Evolutionary conservation across 495 filamentous ascomycete species (phyloP).

Genomic region (Penicillium cataractarum): DNA sequence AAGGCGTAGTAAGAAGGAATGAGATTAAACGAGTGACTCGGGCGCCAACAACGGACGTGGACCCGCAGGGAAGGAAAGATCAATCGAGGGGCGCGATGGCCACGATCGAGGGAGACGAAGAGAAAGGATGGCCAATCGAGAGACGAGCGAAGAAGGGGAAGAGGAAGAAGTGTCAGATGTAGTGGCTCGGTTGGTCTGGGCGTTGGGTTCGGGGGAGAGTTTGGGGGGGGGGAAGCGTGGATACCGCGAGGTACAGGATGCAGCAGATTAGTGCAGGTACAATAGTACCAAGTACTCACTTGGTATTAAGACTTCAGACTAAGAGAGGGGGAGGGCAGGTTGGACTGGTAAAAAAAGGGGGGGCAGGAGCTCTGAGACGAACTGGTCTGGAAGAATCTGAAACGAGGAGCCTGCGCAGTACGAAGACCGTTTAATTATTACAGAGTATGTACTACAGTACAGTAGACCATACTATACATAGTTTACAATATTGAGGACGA

Average conservation of each 20-base stretch:
- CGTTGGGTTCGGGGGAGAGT: slow-evolving; percentile 11
- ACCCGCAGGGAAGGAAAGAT: slow-evolving; percentile 29
- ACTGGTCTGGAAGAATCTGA: slow-evolving; percentile 9
- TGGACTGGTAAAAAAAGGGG: slow-evolving; percentile 7
- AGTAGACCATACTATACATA: background rate
- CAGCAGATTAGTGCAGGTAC: no score
- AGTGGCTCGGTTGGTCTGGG: slow-evolving; percentile 26
- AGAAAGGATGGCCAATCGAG: slow-evolving; percentile 24
- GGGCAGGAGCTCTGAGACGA: background rate
- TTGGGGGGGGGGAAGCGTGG: slow-evolving; percentile 5
- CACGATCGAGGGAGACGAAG: slow-evolving; percentile 16
- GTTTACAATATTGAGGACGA: background rate
- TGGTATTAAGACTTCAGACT: no score
- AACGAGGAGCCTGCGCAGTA: slow-evolving; percentile 1
- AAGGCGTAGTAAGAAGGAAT: slow-evolving; percentile 9
- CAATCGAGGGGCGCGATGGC: slow-evolving; percentile 16
- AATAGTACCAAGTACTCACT: background rate
- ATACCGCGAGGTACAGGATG: background rate
- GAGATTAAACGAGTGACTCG: slow-evolving; percentile 42
- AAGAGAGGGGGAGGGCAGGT: background rate
- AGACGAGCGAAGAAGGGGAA: slow-evolving; percentile 12
- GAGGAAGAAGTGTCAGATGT: slow-evolving; percentile 18
- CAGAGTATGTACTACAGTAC: no score
- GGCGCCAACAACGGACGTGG: slow-evolving; percentile 22
- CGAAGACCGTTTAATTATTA: background rate